These are phyloP conservation scores for Pulveroboletus sp. DNA, from an alignment of 768 basidiomycete genomes.

Conservation along the genomic window DNA sequence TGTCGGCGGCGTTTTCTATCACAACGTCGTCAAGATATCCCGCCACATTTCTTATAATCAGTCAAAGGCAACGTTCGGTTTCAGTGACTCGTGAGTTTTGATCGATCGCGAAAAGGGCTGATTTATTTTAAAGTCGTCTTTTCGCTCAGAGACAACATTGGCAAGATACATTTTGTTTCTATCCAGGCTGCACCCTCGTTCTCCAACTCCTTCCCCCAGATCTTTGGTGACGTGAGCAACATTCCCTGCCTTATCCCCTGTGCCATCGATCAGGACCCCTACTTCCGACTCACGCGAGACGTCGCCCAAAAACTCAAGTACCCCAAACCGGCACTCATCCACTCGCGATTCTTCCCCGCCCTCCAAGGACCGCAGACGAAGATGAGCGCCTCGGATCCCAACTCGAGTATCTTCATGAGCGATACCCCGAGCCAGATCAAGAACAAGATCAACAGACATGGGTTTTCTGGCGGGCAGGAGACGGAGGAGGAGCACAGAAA, in stretches of 20 bases:
- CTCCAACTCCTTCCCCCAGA: conserved; percentile 97
- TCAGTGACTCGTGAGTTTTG: conserved; percentile 81
- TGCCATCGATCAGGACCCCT: conserved; percentile 96
- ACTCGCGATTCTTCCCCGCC: conserved; percentile 97
- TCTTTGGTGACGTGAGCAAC: conserved; percentile 78
- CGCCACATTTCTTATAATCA: conserved; percentile 91
- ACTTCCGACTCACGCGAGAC: conserved; percentile 97
- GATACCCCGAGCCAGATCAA: conserved; percentile 92
- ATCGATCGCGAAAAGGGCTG: background rate
- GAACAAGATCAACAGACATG: conserved; percentile 94
- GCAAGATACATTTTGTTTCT: conserved; percentile 93
- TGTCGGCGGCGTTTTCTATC: conserved; percentile 90
- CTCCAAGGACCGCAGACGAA: conserved; percentile 97
- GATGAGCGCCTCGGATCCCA: conserved; percentile 95
- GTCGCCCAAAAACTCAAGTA: conserved; percentile 92
- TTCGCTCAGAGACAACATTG: conserved; percentile 85
- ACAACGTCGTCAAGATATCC: conserved; percentile 89
- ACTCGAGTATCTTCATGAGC: conserved; percentile 94
- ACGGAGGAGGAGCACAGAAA: conserved; percentile 92
- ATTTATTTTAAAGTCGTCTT: background rate
- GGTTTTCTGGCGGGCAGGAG: conserved; percentile 92
- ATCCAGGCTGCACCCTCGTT: conserved; percentile 96
- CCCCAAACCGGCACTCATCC: conserved; percentile 88
- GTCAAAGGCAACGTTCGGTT: conserved; percentile 93
- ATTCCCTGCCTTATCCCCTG: conserved; percentile 95